Evolutionary conservation across 257 asterid species (phyloP).

Genomic region (Sherardia arvensis): DNA sequence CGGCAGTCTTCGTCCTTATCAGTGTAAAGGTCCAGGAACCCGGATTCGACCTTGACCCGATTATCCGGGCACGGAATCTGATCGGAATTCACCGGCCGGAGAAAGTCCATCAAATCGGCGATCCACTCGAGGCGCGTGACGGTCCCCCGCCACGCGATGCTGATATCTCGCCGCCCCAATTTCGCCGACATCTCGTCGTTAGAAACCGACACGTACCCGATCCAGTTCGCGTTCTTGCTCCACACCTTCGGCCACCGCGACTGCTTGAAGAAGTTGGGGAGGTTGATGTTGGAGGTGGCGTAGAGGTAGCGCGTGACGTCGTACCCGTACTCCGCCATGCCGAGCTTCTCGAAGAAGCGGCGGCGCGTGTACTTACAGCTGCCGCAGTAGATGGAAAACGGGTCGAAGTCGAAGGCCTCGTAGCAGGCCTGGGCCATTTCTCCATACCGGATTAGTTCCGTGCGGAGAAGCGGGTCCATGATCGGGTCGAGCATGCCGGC

Average conservation of each 20-base stretch:
- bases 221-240: slow-evolving; percentile 30
- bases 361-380: slow-evolving; percentile 11
- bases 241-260: slow-evolving; percentile 21
- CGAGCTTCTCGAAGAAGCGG: slow-evolving; percentile 15
- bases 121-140: slow-evolving; percentile 23
- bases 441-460: slow-evolving; percentile 22
- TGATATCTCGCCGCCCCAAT: slow-evolving; percentile 16
- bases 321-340: slow-evolving; percentile 9
- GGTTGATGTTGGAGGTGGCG: slow-evolving; percentile 21
- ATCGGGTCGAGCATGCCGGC: slow-evolving; percentile 20
- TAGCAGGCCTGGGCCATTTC: slow-evolving; percentile 30
- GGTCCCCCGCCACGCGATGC: slow-evolving; percentile 22
- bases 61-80: slow-evolving; percentile 17
- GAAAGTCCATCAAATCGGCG: slow-evolving; percentile 18
- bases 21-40: slow-evolving; percentile 25
- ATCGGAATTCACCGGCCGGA: slow-evolving; percentile 8
- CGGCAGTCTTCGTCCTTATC: slow-evolving; percentile 18
- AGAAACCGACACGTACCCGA: slow-evolving; percentile 26
- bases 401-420: slow-evolving; percentile 23
- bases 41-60: slow-evolving; percentile 22
- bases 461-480: slow-evolving; percentile 18
- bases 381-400: slow-evolving; percentile 17
- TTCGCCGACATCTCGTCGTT: slow-evolving; percentile 14
- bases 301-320: slow-evolving; percentile 18
- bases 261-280: slow-evolving; percentile 19